Evolutionary conservation across 1,284 basidiomycete genomes (phyloP).

Genomic region (Apiotrichum gamsii): DNA sequence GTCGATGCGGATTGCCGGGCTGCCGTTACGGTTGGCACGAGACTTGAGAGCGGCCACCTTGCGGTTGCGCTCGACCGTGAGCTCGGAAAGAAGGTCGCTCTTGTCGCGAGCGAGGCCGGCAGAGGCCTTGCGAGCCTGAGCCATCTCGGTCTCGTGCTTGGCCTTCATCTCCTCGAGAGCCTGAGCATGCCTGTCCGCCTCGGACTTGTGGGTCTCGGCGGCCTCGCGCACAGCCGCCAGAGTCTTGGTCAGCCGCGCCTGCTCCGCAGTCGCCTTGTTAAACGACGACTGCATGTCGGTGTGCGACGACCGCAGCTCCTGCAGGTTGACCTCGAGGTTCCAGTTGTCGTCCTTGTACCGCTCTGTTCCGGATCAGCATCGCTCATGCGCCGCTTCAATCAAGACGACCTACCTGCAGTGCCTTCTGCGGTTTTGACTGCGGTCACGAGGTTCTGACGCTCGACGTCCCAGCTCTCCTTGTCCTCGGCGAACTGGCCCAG

Average conservation of each 20-base stretch:
- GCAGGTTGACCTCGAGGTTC: slow-evolving; percentile 90
- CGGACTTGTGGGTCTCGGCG: slow-evolving; percentile 77
- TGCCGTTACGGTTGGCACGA: slow-evolving; percentile 29
- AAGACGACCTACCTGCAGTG: slow-evolving; percentile 63
- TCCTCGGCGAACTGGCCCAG: slow-evolving; percentile 81
- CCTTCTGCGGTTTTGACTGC: slow-evolving; percentile 70
- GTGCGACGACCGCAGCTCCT: slow-evolving; percentile 73
- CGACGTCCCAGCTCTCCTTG: slow-evolving; percentile 66
- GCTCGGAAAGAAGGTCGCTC: slow-evolving; percentile 73
- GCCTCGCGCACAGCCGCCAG: slow-evolving; percentile 69
- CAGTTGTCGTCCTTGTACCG: slow-evolving; percentile 97
- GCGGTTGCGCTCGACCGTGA: slow-evolving; percentile 62
- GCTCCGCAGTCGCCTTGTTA: slow-evolving; percentile 71
- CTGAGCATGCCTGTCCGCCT: slow-evolving; percentile 66
- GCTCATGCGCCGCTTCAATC: too few species aligned
- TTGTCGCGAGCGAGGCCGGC: slow-evolving; percentile 87
- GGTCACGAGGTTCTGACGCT: slow-evolving; percentile 62
- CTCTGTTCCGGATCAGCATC: too few species aligned
- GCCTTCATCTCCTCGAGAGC: slow-evolving; percentile 69
- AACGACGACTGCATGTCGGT: slow-evolving; percentile 60
- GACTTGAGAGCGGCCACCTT: slow-evolving; percentile 31
- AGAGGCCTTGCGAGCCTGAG: slow-evolving; percentile 76
- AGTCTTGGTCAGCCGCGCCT: slow-evolving; percentile 69
- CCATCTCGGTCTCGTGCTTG: slow-evolving; percentile 87
- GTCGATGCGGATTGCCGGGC: slow-evolving; percentile 50